These are phyloP conservation scores for Fusarium sp. DNA, from an alignment of 2,329 filamentous ascomycete species.

Conservation along the genomic window DNA sequence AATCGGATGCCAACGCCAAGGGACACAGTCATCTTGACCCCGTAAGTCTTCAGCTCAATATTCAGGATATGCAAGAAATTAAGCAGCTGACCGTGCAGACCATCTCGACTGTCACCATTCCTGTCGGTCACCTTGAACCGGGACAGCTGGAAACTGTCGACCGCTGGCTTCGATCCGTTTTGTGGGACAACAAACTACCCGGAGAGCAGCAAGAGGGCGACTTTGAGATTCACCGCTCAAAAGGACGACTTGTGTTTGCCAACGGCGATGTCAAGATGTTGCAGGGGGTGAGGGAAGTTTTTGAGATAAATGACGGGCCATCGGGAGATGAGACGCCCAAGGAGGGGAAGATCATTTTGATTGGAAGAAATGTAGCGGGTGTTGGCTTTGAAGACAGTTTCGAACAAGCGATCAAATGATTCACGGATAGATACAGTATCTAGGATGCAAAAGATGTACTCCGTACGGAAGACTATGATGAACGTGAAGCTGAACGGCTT, in stretches of 20 bases:
- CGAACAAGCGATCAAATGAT: slow-evolving; percentile 42
- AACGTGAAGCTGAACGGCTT: background rate
- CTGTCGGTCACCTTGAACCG: slow-evolving; percentile 68
- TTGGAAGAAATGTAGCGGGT: slow-evolving; percentile 67
- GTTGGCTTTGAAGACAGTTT: slow-evolving; percentile 64
- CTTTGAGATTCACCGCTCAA: slow-evolving; percentile 89
- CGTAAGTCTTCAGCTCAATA: slow-evolving; percentile 59
- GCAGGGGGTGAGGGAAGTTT: slow-evolving; percentile 92
- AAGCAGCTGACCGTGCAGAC: slow-evolving; percentile 62
- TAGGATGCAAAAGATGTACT: background rate
- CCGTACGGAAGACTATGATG: background rate
- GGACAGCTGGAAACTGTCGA: slow-evolving; percentile 75
- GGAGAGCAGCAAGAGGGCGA: slow-evolving; percentile 48
- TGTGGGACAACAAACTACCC: slow-evolving; percentile 83
- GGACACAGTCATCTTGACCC: slow-evolving; percentile 93
- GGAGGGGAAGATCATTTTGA: slow-evolving; percentile 71
- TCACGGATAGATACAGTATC: background rate
- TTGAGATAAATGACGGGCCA: slow-evolving; percentile 82
- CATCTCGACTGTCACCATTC: slow-evolving; percentile 84
- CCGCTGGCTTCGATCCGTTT: slow-evolving; percentile 81
- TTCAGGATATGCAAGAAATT: background rate
- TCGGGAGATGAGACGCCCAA: slow-evolving; percentile 47
- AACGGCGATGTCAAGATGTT: slow-evolving; percentile 79
- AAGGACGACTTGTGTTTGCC: slow-evolving; percentile 77
- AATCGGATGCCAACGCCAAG: slow-evolving; percentile 76